phyloP scores from a whole-genome alignment of 1,284 basidiomycete genomes.

The Vanrija humicola region DNA sequence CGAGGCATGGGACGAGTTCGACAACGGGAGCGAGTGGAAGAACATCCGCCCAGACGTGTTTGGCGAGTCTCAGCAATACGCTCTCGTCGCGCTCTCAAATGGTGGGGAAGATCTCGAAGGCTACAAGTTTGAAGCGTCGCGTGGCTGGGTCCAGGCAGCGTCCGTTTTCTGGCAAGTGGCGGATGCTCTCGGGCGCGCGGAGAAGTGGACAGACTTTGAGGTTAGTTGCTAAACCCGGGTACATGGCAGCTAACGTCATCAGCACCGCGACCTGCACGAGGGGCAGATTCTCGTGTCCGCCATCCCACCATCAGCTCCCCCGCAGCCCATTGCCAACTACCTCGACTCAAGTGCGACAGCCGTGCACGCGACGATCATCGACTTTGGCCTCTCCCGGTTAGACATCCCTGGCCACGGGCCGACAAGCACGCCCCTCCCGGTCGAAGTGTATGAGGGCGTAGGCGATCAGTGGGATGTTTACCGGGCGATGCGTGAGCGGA shows the following conservation, averaged over 20 bases:
- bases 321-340: constrained; percentile 22
- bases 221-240: constrained; percentile 51
- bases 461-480: constrained; percentile 96
- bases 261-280: constrained; percentile 97
- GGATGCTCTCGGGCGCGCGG: constrained; percentile 70
- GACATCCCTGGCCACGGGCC: constrained; percentile 33
- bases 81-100: constrained; percentile 80
- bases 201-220: constrained; percentile 77
- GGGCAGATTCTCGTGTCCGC: constrained; percentile 83
- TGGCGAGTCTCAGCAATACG: constrained; percentile 70
- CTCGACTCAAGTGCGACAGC: constrained; percentile 52
- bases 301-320: constrained; percentile 9
- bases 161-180: constrained; percentile 88
- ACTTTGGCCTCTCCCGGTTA: constrained; percentile 87
- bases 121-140: constrained; percentile 59
- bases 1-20: constrained; percentile 80
- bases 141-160: constrained; percentile 78
- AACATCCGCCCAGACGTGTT: constrained; percentile 85
- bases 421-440: constrained; percentile 55
- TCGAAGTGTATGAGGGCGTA: constrained; percentile 73
- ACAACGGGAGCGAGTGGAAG: constrained; percentile 67
- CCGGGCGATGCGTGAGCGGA: constrained; percentile 72
- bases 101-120: constrained; percentile 85
- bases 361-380: constrained; percentile 79
- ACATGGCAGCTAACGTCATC: constrained; percentile 6